phyloP scores from a whole-genome alignment of 768 basidiomycete species.

The Suillus clintonianus region DNA sequence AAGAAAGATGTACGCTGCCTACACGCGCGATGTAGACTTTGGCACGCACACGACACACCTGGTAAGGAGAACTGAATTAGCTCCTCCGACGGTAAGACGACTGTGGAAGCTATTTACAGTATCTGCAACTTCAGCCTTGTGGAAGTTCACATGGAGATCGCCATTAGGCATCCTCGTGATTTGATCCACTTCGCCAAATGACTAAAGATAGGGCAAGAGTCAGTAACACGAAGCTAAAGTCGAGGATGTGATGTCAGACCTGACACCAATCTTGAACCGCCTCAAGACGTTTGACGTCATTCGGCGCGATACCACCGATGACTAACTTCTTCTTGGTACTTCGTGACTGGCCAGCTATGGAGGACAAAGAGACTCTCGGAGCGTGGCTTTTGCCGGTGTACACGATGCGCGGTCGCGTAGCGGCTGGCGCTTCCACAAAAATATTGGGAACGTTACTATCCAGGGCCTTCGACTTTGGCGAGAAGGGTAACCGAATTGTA shows the following conservation, averaged over 20 bases:
- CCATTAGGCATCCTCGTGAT: conserved; percentile 76
- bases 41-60: conserved; percentile 82
- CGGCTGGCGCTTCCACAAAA: conserved; percentile 26
- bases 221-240: neutral
- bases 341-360: conserved; percentile 39
- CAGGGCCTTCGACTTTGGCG: conserved; percentile 17
- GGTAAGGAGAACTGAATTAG: conserved; percentile 14
- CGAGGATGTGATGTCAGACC: conserved; percentile 35
- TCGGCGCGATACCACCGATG: conserved; percentile 64
- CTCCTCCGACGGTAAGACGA: neutral
- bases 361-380: conserved; percentile 32
- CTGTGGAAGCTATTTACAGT: conserved; percentile 50
- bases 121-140: conserved; percentile 75
- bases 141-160: conserved; percentile 77
- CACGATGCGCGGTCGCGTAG: conserved; percentile 31
- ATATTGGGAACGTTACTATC: conserved; percentile 15
- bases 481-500: conserved; percentile 35
- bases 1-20: conserved; percentile 78
- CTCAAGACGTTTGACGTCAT: conserved; percentile 65
- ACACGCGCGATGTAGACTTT: conserved; percentile 73
- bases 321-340: conserved; percentile 61
- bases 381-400: conserved; percentile 24
- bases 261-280: conserved; percentile 77
- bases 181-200: conserved; percentile 74
- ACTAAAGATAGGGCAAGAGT: conserved; percentile 37